Evolutionary conservation across 2,329 filamentous ascomycete genomes (phyloP), one percentile per base, ranked within the genome.

Genomic region (Endocalyx cinctus): DNA sequence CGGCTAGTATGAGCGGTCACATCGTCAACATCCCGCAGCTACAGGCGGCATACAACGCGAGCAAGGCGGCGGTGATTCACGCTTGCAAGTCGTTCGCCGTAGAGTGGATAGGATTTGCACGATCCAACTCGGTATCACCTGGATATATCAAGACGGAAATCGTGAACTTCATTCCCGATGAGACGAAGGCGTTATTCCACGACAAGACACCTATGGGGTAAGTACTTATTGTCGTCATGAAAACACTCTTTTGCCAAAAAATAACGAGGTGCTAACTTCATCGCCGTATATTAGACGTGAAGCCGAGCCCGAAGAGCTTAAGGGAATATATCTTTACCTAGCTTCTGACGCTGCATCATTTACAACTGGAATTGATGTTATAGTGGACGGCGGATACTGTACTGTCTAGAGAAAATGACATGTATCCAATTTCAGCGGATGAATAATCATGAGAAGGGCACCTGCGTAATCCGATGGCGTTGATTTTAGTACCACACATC

Each of bases 341-440:
- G 83, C 84, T 13, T 86, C 81, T 11, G 86, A 94, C 59, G 86
- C 86, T 4, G 77, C 82, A n/a, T 84, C 79, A 34, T 94, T 87
- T 63, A 87, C 82, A 13, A 94, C 86, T 7, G 87, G 79, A 1
- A 69, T 74, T 8, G 82, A 88, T 57, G 68, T 92, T 38, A 63
- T 85, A 42, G 74, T 89, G 29, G 86, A 92, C 56, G 85, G 85
- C 39, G 84, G 84, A 34, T 87, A 87, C 59, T 70, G 66, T 51
- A 58, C 69, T 31, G 67, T 69, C 31, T 79, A 58, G 54, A 42
- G 11, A 17, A 17, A 17, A 6, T 8, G 34, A 11, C 2, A 2
- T 11, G 16, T 12, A 14, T 20, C 14, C 6, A 11, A 17, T 14
- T 17, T 15, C 14, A 17, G n/a, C n/a, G n/a, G n/a, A n/a, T n/a